Evolutionary conservation across 305 asterid genomes (phyloP).

Genomic region (Fraxinus baroniana): DNA sequence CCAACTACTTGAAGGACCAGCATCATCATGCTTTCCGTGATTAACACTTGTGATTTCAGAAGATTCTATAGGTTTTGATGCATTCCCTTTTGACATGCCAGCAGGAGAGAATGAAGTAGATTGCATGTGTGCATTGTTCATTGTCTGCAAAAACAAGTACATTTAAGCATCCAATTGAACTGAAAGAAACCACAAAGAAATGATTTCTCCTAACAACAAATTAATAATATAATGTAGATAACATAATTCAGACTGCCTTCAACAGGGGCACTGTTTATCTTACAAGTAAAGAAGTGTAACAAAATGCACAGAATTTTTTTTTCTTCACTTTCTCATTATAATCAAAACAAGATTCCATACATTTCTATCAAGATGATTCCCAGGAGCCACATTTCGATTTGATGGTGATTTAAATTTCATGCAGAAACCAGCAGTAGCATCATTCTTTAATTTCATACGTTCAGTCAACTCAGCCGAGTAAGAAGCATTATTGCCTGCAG

Average conservation of each 20-base stretch:
- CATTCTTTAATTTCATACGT: conserved; percentile 54
- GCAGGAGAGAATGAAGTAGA: conserved; percentile 69
- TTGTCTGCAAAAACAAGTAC: conserved; percentile 42
- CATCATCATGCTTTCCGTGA: conserved; percentile 52
- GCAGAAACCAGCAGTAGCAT: conserved; percentile 55
- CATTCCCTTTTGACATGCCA: conserved; percentile 52
- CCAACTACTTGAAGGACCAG: conserved; percentile 90
- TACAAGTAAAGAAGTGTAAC: background rate
- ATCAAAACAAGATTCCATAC: conserved; percentile 41
- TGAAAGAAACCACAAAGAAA: background rate
- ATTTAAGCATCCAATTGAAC: conserved; percentile 10
- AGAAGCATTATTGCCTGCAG: conserved; percentile 52
- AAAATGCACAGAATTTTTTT: background rate
- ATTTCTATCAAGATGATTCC: conserved; percentile 62
- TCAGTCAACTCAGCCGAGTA: conserved; percentile 58
- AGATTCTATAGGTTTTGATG: conserved; percentile 52
- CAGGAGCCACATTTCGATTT: conserved; percentile 54
- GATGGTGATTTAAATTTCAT: conserved; percentile 74
- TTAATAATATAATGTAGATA: background rate
- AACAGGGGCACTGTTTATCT: background rate
- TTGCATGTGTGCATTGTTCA: conserved; percentile 53
- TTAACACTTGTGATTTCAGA: conserved; percentile 56
- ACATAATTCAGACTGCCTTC: background rate
- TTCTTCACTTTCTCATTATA: conserved; percentile 1
- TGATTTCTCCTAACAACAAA: conserved; percentile 10